Evolutionary conservation across 495 filamentous ascomycete species (phyloP).

Genomic region (Tuber indicum): DNA sequence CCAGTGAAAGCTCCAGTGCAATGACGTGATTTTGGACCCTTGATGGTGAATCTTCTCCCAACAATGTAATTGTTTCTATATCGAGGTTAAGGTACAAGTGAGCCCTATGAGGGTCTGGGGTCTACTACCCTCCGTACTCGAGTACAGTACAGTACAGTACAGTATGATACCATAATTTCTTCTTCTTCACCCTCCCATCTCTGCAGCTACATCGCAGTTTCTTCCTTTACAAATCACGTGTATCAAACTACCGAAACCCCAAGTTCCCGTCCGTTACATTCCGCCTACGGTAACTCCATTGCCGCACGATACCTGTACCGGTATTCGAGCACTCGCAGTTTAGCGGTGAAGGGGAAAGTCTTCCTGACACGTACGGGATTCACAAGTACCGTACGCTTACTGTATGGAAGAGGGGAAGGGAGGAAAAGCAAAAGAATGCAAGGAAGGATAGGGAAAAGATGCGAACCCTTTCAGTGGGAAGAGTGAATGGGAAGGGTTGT

Average conservation of each 20-base stretch:
- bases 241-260: not conserved
- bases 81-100: not conserved
- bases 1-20: constrained; percentile 12
- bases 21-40: constrained; percentile 36
- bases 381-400: not conserved
- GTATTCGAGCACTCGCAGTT: not conserved
- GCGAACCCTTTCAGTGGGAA: constrained; percentile 2
- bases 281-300: not conserved
- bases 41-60: not conserved
- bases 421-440: constrained; percentile 1
- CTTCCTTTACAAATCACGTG: not conserved
- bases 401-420: not conserved
- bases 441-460: not conserved
- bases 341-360: not conserved
- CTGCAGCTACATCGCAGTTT: not conserved
- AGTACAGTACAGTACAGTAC: too few relatives aligned
- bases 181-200: not conserved
- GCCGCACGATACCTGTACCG: not conserved
- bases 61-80: not conserved
- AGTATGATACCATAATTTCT: not conserved
- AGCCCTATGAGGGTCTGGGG: not conserved
- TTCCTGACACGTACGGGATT: not conserved
- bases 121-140: not conserved
- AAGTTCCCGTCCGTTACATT: not conserved
- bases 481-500: not conserved